Base-by-base conservation (phyloP, 129 eudicot genomes). In the Deinandra increscens region DNA sequence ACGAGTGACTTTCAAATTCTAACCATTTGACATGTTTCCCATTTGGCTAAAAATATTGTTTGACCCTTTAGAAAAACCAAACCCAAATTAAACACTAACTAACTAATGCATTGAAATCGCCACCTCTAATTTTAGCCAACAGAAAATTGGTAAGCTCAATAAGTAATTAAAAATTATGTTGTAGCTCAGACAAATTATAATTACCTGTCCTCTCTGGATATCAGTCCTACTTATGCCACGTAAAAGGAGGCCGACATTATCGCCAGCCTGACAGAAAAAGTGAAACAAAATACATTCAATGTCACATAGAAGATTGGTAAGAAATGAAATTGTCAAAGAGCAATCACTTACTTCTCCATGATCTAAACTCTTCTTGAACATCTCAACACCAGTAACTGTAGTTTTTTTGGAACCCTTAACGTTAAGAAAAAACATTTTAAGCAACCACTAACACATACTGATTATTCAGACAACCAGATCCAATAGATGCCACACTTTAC, bases 291-390 rank as follows among this genome's bases (percentile, higher is more conserved):
- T 46, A 54, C 11, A 46, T 46, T 39, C 23, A 42, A 17, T 13
- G 36, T 49, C 41, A 66, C 41, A 46, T 19, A 50, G 23, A 55
- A 33, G n/a, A 18, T n/a, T 29, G 15, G 19, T 3, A 34, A 17
- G 17, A 23, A 15, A 2, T 14, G 17, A 6, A 29, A 50, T 31
- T 38, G 15, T 50, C 31, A 43, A 62, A 12, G 19, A 55, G 9
- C 1, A 29, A 36, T 45, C 26, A 22, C 83, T 84, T 80, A 89
- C 98, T 81, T 86, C 88, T 19, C 96, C 98, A 42, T 61, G 70
- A 81, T 89, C 96, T 81, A 93, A 83, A 15, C 84, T 84, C 86
- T 93, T 93, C 87, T 85, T 93, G 79, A 93, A 93, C 98, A 93
- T 93, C 88, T 93, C 98, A 38, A 93, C 98, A 54, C 96, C 96